phyloP scores from a whole-genome alignment of 2,329 filamentous ascomycete genomes.

The Drechslerella coelobrocha region DNA sequence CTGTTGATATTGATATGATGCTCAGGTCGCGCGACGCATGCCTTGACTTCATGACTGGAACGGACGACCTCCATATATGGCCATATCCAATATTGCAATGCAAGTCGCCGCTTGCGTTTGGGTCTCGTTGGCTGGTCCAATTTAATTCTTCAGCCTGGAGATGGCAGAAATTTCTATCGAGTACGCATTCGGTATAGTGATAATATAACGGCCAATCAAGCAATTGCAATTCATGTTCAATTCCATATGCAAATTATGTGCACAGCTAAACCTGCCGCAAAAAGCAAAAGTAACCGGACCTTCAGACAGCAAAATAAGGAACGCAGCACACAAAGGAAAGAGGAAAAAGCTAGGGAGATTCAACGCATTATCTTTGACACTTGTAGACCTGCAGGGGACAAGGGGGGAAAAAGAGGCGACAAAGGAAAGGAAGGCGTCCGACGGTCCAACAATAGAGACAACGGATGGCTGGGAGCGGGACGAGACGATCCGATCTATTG shows the following conservation, averaged over 20 bases:
- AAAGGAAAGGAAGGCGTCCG: background rate
- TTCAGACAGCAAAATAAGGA: slow-evolving; percentile 20
- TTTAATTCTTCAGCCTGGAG: no score
- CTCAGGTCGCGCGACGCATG: no score
- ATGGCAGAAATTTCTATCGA: no score
- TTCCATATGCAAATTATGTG: slow-evolving; percentile 51
- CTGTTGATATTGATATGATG: no score
- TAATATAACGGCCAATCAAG: background rate
- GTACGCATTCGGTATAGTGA: background rate
- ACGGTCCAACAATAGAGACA: slow-evolving; percentile 6
- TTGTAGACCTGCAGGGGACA: background rate
- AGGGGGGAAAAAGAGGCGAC: background rate
- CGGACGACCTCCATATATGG: no score
- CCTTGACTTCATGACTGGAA: no score
- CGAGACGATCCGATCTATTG: slow-evolving; percentile 20
- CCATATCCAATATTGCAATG: no score
- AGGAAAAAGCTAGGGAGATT: background rate
- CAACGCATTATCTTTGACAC: background rate
- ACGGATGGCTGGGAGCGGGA: slow-evolving; percentile 40
- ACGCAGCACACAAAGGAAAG: slow-evolving; percentile 4
- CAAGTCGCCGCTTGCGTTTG: no score
- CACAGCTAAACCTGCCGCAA: slow-evolving; percentile 40
- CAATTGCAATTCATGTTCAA: slow-evolving; percentile 40
- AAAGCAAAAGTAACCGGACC: slow-evolving; percentile 15
- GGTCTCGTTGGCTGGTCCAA: no score